Base-by-base conservation (phyloP, 2,329 filamentous ascomycete species). In the Trematosphaeria pertusa region DNA sequence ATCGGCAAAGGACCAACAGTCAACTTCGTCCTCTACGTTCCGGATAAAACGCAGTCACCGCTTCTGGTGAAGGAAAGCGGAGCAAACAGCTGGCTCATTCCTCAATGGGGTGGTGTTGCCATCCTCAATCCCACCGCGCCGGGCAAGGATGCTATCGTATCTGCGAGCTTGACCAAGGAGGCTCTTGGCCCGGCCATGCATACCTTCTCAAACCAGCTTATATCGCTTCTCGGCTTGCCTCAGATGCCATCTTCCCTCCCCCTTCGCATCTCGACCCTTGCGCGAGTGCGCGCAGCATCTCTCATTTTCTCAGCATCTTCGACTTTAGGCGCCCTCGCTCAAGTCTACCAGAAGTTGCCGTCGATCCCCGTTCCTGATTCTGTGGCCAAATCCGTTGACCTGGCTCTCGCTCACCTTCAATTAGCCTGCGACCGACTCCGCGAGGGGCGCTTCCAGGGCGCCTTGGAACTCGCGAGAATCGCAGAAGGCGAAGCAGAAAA, bases 11-110 rank as follows among this genome's bases (percentile, higher is more conserved):
- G 93, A 0, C 94, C 94, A 1, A 99, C 94, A 0, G 86, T 99
- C 65, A 97, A 99, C 73, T 97, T 99, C 68, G 86, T 97, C 46
- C 81, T 97, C 20, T 99, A 94, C 64, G 85, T 95, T 6, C 91
- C 92, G 5, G 85, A 89, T 47, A 83, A 88, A 48, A 74, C 74
- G 5, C 80, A 85, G 50, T 80, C 80, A 3, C 86, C 85, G 10
- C 73, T 88, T 24, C 58, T 82, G 6, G 78, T 88, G 35, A 80
- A 81, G 46, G 83, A 82, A 38, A 83, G 77, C 53, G 75, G 76
- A 24, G 82, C 78, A 6, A 91, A 86, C 8, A 91, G 91, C 28
- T 97, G 93, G 93, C 81, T 97, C 55, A 88, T 99, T 34, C 94
- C 94, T 0, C 94, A 99, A 75, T 99, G 94, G 94, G 94, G 94